A percentile compares a stretch with the other conserved stretches of the same genome.
Conservation (phyloP, 2,329 filamentous ascomycete species). For the Neofusicoccum laricinum region DNA sequence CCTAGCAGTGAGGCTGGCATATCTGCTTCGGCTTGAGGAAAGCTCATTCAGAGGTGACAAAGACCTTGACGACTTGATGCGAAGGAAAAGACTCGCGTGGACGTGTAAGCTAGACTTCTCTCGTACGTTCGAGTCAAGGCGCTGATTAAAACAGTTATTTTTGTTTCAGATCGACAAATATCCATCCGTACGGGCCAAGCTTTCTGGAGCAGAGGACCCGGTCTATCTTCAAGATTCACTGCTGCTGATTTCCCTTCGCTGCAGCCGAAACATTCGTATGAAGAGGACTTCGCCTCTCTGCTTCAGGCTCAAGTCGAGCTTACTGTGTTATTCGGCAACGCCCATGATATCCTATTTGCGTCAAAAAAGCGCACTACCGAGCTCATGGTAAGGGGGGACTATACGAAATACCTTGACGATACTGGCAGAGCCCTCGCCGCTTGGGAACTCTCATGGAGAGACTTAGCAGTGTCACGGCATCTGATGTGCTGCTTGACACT, state of each 20-base stretch:
- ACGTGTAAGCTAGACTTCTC: conserved; percentile 4
- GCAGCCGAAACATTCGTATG: conserved; percentile 14
- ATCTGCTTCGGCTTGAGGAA: conserved; percentile 17
- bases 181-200: conserved; percentile 18
- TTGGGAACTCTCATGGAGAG: conserved; percentile 9
- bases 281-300: conserved; percentile 16
- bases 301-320: conserved; percentile 18
- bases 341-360: conserved; percentile 17
- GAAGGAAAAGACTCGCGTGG: conserved; percentile 17
- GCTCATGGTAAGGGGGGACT: conserved; percentile 16
- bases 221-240: conserved; percentile 15
- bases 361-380: conserved; percentile 15
- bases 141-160: neutral
- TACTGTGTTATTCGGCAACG: conserved; percentile 16
- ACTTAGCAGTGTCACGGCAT: conserved; percentile 6
- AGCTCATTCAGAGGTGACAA: conserved; percentile 14
- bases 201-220: conserved; percentile 17
- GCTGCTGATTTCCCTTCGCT: conserved; percentile 17
- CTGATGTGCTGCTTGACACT: conserved; percentile 11
- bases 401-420: conserved; percentile 18
- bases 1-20: conserved; percentile 17
- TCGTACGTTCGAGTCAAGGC: no score
- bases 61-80: conserved; percentile 2
- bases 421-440: conserved; percentile 10
- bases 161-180: conserved; percentile 17